Conservation (phyloP, 371 early-diverging fungal genomes). For the Syncephalastrum monosporum region DNA sequence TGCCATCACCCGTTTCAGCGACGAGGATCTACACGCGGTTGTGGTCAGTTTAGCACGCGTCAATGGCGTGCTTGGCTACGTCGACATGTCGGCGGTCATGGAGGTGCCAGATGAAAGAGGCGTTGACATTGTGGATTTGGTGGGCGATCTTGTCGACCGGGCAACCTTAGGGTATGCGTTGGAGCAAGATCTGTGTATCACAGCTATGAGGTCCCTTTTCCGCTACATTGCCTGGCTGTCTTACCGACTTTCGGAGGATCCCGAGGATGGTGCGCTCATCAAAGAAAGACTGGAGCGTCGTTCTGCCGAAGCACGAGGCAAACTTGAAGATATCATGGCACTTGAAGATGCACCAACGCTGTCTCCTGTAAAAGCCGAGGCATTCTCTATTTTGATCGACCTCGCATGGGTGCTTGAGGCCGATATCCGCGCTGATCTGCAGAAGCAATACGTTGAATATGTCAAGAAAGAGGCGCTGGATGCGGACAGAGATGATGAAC, state of each 20-base stretch:
- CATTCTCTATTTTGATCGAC: constrained; percentile 52
- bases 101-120: constrained; percentile 38
- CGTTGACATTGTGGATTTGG: constrained; percentile 27
- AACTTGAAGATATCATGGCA: no score
- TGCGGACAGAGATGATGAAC: constrained; percentile 7
- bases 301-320: not conserved
- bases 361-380: constrained; percentile 15
- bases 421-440: constrained; percentile 34
- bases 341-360: not conserved
- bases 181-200: constrained; percentile 32
- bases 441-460: constrained; percentile 14
- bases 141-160: constrained; percentile 32
- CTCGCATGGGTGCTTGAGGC: constrained; percentile 59
- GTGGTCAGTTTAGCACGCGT: constrained; percentile 41
- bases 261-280: constrained; percentile 6
- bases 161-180: constrained; percentile 28
- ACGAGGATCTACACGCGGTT: constrained; percentile 42
- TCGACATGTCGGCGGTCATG: constrained; percentile 35
- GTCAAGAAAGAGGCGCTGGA: constrained; percentile 29
- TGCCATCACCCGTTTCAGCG: constrained; percentile 32
- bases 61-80: constrained; percentile 31
- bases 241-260: constrained; percentile 16
- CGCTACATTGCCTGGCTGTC: constrained; percentile 49
- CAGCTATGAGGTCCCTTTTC: constrained; percentile 35
- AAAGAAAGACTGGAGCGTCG: constrained; percentile 11